Evolutionary conservation across 2,329 filamentous ascomycete genomes (phyloP), one percentile per base, ranked within the genome.

Genomic region (Emericellopsis atlantica): DNA sequence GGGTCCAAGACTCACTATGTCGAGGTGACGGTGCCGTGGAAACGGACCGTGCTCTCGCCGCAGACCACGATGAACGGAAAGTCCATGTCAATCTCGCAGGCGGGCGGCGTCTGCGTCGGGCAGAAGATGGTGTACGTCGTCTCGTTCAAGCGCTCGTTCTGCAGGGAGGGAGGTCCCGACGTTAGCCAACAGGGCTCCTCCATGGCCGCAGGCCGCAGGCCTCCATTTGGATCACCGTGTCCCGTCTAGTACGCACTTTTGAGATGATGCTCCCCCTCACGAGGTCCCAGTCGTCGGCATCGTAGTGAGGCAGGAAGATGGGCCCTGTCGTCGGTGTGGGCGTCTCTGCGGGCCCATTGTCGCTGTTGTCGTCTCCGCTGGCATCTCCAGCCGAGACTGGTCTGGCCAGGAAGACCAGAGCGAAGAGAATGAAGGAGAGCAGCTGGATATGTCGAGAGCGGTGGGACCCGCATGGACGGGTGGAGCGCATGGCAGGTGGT

Each of bases 51-150:
- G 32, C 54, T 52, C 11, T 66, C 60, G 0, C 67, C 67, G 45
- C 69, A 65, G 11, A 66, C 59, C 43, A 71, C 58, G 37, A 66
- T 47, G 45, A 70, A 70, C 5, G 68, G 67, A 31, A 70, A 59
- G 36, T 67, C 64, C 12, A 65, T 60, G 6, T 62, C 62, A 7
- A 71, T 53, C 41, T 63, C 60, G 50, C 67, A 71, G 6, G 54
- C 56, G 6, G 54, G 54, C 4, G 60, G 57, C n/a, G 58, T 57
- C 41, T 62, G 51, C 24, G 63, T 57, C 9, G 61, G 60, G 44
- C 67, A 71, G 49, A 71, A 71, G 33, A 71, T 64, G 43, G 67
- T 70, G 45, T 67, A 70, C 21, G 64, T 63, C 14, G 67, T 70
- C 44, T 60, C 48, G 42, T 47, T 50, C 6, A 51, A 53, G 9